These are phyloP conservation scores for Adansonia rubrostipa DNA, from an alignment of 441 rosid species.

Conservation along the genomic window DNA sequence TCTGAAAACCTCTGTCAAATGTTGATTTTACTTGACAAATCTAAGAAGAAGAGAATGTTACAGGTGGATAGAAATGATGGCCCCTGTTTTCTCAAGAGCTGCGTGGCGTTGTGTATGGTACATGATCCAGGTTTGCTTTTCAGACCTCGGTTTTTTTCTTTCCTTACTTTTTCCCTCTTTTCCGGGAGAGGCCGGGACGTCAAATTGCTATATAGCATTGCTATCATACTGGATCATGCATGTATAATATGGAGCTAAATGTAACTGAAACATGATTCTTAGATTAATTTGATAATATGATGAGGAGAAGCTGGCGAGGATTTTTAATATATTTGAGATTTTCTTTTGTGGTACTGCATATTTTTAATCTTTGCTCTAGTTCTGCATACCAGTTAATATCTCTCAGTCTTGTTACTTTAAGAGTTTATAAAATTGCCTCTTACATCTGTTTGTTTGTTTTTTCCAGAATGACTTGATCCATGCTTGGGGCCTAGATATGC, in stretches of 20 bases:
- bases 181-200: background rate
- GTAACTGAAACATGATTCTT: background rate
- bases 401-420: background rate
- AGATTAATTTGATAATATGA: background rate
- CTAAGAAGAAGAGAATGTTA: constrained; percentile 19
- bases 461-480: constrained; percentile 72
- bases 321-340: background rate
- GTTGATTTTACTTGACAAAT: background rate
- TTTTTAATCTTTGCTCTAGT: background rate
- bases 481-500: constrained; percentile 78
- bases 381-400: background rate
- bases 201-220: background rate
- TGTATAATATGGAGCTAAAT: background rate
- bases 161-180: background rate
- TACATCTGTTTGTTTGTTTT: background rate
- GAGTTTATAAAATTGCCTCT: background rate
- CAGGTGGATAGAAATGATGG: constrained; percentile 89
- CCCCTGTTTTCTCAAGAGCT: constrained; percentile 74
- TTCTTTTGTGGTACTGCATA: background rate
- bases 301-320: background rate
- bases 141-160: background rate
- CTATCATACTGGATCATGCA: background rate
- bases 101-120: constrained; percentile 85
- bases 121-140: constrained; percentile 62
- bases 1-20: background rate